Evolutionary conservation across 1,284 basidiomycete genomes (phyloP), one percentile per base, ranked within the genome.

Genomic region (Volvariella surrecta): DNA sequence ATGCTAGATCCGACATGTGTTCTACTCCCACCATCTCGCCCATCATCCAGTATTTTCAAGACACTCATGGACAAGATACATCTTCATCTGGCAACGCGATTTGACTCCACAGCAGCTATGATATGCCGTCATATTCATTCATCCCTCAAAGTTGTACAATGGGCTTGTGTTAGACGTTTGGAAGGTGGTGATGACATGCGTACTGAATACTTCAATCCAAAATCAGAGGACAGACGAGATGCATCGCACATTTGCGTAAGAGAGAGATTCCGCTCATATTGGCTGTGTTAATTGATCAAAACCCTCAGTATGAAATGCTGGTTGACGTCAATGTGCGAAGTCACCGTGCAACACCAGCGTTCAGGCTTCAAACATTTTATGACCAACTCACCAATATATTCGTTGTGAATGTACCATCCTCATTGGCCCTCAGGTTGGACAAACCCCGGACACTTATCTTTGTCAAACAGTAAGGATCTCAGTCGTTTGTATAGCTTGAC

Each of bases 171-270:
- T 1, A 38, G 41, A 16, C 32, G 42, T 4, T 19, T 50, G 2
- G 45, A 54, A 11, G 56, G 47, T 4, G 52, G 56, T 20, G 56
- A 59, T 45, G 46, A 40, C 19, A 54, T 58, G 34, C 45, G 47
- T 22, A 51, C 55, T 10, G n/a, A 42, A 30, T 40, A 21, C 11
- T 34, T 49, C 11, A n/a, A n/a, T n/a, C n/a, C n/a, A n/a, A n/a
- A n/a, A n/a, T n/a, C n/a, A n/a, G n/a, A n/a, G n/a, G n/a, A n/a
- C n/a, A n/a, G n/a, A n/a, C n/a, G n/a, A n/a, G n/a, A n/a, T n/a
- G n/a, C n/a, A n/a, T n/a, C n/a, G n/a, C n/a, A n/a, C n/a, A n/a
- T n/a, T n/a, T n/a, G n/a, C n/a, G n/a, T n/a, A n/a, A n/a, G n/a
- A n/a, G n/a, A n/a, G n/a, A n/a, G n/a, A n/a, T n/a, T n/a, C n/a